Evolutionary conservation across 306 rosid species (phyloP), one percentile per base, ranked within the genome.

Genomic region (Acacia acuminata): DNA sequence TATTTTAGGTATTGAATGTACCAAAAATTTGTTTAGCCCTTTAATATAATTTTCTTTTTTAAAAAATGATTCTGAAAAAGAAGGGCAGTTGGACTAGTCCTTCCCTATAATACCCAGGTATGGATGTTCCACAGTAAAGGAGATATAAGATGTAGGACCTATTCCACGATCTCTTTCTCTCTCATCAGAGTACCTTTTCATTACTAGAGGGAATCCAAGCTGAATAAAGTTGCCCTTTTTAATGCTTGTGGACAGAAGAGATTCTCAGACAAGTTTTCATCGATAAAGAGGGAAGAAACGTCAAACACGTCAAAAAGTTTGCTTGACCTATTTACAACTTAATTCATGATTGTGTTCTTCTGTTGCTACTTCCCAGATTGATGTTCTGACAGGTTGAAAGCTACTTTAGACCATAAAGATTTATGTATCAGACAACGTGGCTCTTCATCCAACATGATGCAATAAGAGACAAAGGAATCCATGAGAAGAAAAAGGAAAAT

Each of bases 391-490:
- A n/a, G 20, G 36, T 24, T 44, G 56, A 22, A 61, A 61, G 56
- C 40, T 22, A 71, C 34, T 71, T 45, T n/a, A 43, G 45, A 44
- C 75, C 12, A 15, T n/a, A 16, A 15, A 71, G 32, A 25, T 16
- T 17, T 22, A 43, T 12, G 56, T 11, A 44, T 19, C 12, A 45
- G 12, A 58, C 15, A 22, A 58, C 44, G 38, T 44, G 76, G 40
- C 58, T 63, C 60, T 44, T 42, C 19, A 63, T 63, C 27, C 25
- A 16, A 50, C 63, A 77, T 25, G 40, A 63, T 16, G 63, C 53
- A 16, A 10, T 19, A 64, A 64, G 73, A 10, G 19, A 77, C 47
- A 34, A 77, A 44, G 63, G 73, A 76, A 68, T 67, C 42, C 76
- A 71, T 45, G 24, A 44, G 50, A 55, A 32, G 13, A 77, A 70